Evolutionary conservation across 1,139 yeast genomes (phyloP), one percentile per base, ranked within the genome.

Genomic region (Hemisphaericaspora lyxosophila): DNA sequence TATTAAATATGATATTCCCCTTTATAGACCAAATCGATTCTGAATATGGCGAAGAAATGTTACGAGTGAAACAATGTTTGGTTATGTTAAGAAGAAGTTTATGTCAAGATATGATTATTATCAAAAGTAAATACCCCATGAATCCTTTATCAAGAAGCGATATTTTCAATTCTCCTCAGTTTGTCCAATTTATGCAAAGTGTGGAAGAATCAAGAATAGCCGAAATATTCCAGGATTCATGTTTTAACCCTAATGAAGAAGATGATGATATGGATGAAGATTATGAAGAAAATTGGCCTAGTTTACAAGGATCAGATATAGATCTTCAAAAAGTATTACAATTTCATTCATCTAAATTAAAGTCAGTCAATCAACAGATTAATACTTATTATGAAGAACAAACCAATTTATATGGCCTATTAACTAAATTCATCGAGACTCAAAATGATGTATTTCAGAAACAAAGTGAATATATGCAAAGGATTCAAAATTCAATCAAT

Each of bases 21-120:
- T 63, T 64, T 39, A 48, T 59, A 13, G 47, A 55, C 34, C 49
- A 47, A 6, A 40, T 40, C 13, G 27, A 12, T 11, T 37, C 34
- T 2, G 36, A 33, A 4, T 47, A 47, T 29, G 36, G 34, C 16
- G 33, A 35, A n/a, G 45, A 42, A 8, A 44, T 39, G 26, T 38
- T 47, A 17, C 42, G 51, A 34, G 43, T 58, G n/a, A 51, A 47
- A 26, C 46, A 43, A 8, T 52, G 60, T 12, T 48, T 64, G 22
- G 34, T 39, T 3, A 43, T 49, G 44, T 48, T 65, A 22, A 46
- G 70, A 36, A 46, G 54, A 26, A 48, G 54, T 25, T 46, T 65
- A 26, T 50, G 60, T 23, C 71, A 65, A 47, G 71, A 65, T 42
- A 64, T 65, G 70, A 62, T 59, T 4, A 38, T 60, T 2, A 39